Evolutionary conservation across 1,284 basidiomycete genomes (phyloP).

Genomic region (Cutaneotrichosporon dermatis): DNA sequence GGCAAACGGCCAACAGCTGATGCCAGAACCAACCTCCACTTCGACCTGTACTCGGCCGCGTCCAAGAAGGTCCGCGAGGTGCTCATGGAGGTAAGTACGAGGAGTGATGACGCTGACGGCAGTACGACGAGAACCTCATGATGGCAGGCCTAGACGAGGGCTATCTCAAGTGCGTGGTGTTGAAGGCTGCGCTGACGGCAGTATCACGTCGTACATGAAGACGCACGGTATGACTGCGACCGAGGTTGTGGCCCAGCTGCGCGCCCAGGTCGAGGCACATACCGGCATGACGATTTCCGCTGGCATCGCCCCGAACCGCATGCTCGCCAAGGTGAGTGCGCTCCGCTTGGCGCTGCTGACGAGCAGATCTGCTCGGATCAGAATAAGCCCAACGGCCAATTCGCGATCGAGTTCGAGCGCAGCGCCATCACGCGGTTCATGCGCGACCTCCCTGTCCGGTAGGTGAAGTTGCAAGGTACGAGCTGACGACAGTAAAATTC

Average conservation of each 20-base stretch:
- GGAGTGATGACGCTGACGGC: conserved; percentile 17
- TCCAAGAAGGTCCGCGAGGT: conserved; percentile 53
- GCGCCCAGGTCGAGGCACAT: conserved; percentile 64
- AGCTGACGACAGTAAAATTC: conserved; percentile 53
- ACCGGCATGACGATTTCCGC: conserved; percentile 88
- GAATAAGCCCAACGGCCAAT: conserved; percentile 95
- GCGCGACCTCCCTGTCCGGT: conserved; percentile 44
- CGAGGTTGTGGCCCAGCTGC: conserved; percentile 72
- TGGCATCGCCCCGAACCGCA: conserved; percentile 73
- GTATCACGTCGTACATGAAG: conserved; percentile 60
- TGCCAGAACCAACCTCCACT: conserved; percentile 46
- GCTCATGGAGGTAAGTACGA: conserved; percentile 26
- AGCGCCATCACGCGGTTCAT: conserved; percentile 64
- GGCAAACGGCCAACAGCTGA: background rate
- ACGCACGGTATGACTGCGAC: conserved; percentile 62
- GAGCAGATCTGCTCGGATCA: conserved; percentile 85
- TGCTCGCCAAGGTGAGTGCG: conserved; percentile 66
- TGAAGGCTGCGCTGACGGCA: conserved; percentile 3
- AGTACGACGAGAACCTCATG: conserved; percentile 76
- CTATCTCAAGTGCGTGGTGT: conserved; percentile 67
- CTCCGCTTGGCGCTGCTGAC: conserved; percentile 14
- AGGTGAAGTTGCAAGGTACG: background rate
- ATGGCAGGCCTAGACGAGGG: conserved; percentile 83
- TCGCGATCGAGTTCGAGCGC: conserved; percentile 63
- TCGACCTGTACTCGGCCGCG: conserved; percentile 65